Conservation (phyloP, 2,329 filamentous ascomycete species). For the Colletotrichum gigasporum region DNA sequence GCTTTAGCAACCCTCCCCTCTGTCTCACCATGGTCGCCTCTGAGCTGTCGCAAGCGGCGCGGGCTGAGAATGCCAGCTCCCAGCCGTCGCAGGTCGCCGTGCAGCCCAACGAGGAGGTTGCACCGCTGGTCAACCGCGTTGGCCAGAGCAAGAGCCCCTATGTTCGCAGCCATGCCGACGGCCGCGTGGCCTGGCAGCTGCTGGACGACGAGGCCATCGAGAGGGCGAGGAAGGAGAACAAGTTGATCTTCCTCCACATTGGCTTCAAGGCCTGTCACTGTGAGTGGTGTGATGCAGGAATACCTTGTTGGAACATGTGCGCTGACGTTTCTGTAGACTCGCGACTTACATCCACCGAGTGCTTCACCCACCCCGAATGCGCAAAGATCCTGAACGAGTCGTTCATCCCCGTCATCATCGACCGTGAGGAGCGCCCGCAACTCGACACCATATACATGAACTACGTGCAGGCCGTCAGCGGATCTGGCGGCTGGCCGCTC, state of each 20-base stretch:
- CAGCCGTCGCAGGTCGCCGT: constrained; percentile 42
- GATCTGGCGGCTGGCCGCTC: constrained; percentile 90
- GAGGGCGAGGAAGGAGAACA: constrained; percentile 82
- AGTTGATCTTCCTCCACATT: constrained; percentile 91
- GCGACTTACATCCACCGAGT: constrained; percentile 92
- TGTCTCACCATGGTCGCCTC: constrained; percentile 45
- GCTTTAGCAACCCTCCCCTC: not conserved
- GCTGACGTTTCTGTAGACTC: constrained; percentile 64
- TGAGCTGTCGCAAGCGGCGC: constrained; percentile 40
- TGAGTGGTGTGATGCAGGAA: constrained; percentile 53
- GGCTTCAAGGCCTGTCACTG: constrained; percentile 97
- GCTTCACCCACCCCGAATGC: constrained; percentile 84
- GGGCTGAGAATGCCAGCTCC: constrained; percentile 18
- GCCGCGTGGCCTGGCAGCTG: constrained; percentile 91
- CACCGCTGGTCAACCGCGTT: constrained; percentile 46
- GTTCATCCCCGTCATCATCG: constrained; percentile 92
- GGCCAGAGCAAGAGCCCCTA: constrained; percentile 58
- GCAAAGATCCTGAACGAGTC: constrained; percentile 83
- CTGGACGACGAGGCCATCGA: constrained; percentile 81
- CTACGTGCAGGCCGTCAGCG: constrained; percentile 93
- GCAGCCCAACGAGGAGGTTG: constrained; percentile 31
- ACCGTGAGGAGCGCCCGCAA: constrained; percentile 93
- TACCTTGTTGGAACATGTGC: not conserved
- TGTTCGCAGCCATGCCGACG: constrained; percentile 78
- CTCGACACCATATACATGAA: constrained; percentile 98